These are phyloP conservation scores for Pyrus pyrifolia DNA, from an alignment of 306 rosid species.

Conservation along the genomic window DNA sequence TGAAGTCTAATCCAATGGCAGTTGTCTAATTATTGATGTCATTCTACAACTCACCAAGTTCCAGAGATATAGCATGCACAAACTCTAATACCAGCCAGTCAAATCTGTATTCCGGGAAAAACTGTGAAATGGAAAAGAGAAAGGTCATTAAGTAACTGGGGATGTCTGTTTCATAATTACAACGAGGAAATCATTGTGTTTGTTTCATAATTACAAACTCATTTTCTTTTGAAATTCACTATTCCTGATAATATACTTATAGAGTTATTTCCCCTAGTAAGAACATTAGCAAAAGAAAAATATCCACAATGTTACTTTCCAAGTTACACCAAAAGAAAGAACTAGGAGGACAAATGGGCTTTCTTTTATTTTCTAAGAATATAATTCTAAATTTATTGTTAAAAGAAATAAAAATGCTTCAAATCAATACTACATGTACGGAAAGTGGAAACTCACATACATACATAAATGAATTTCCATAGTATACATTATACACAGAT, in stretches of 20 bases:
- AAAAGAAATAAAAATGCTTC: neutral
- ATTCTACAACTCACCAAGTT: constrained; percentile 61
- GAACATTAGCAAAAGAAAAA: too few relatives aligned
- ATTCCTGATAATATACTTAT: neutral
- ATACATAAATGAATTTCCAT: too few relatives aligned
- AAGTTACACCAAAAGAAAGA: neutral
- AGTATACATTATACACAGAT: neutral
- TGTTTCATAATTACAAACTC: too few relatives aligned
- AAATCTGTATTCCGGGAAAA: constrained; percentile 78
- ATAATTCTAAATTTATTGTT: neutral
- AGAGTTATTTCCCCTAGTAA: neutral
- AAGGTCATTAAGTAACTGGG: neutral
- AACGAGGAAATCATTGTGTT: too few relatives aligned
- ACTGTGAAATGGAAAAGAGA: constrained; percentile 38
- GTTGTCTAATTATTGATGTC: neutral
- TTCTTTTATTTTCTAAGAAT: neutral
- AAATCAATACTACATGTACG: too few relatives aligned
- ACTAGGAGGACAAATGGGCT: neutral
- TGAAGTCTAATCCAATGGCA: neutral
- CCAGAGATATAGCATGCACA: constrained; percentile 43
- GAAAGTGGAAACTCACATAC: too few relatives aligned
- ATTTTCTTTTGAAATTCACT: too few relatives aligned
- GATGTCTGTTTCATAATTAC: neutral
- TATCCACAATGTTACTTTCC: neutral
- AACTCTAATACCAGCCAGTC: constrained; percentile 67